These are phyloP conservation scores for Fusarium circinatum DNA, from an alignment of 2,329 filamentous ascomycete species.

Conservation along the genomic window DNA sequence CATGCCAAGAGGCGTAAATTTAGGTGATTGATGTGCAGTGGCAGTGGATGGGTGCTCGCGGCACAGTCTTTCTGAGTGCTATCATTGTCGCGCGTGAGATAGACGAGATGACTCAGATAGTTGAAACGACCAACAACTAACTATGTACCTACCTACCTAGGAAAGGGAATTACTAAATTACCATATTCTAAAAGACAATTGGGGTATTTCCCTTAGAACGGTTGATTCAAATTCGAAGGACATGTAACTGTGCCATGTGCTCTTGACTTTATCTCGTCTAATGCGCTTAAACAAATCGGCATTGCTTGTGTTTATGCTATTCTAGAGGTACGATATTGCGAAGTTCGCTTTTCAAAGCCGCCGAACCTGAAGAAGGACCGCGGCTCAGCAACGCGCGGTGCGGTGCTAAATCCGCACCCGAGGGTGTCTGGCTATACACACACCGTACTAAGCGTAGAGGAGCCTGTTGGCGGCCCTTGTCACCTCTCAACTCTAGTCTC, in stretches of 20 bases:
- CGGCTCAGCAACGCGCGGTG: constrained; percentile 22
- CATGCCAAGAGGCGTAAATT: constrained; percentile 5
- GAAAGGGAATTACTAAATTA: not conserved
- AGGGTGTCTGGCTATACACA: constrained; percentile 8
- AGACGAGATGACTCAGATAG: constrained; percentile 40
- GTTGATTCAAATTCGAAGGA: not conserved
- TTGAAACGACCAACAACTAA: constrained; percentile 15
- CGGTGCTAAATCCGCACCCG: constrained; percentile 23
- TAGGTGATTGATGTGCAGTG: constrained; percentile 32
- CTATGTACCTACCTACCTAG: not conserved
- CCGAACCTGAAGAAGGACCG: constrained; percentile 28
- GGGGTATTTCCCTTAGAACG: not conserved
- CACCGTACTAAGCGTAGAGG: not conserved
- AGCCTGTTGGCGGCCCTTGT: constrained; percentile 23
- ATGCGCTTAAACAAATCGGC: not conserved
- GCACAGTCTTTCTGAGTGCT: constrained; percentile 19
- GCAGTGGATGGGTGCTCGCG: constrained; percentile 32
- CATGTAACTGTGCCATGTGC: not conserved
- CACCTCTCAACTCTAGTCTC: constrained; percentile 28
- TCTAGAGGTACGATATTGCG: not conserved
- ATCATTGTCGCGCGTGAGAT: constrained; percentile 35
- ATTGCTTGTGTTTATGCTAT: constrained; percentile 3
- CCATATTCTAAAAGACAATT: not conserved
- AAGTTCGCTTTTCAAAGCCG: constrained; percentile 15
- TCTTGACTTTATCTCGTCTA: not conserved